Evolutionary conservation across 2,329 filamentous ascomycete genomes (phyloP).

Genomic region (Paecilomyces sp.): DNA sequence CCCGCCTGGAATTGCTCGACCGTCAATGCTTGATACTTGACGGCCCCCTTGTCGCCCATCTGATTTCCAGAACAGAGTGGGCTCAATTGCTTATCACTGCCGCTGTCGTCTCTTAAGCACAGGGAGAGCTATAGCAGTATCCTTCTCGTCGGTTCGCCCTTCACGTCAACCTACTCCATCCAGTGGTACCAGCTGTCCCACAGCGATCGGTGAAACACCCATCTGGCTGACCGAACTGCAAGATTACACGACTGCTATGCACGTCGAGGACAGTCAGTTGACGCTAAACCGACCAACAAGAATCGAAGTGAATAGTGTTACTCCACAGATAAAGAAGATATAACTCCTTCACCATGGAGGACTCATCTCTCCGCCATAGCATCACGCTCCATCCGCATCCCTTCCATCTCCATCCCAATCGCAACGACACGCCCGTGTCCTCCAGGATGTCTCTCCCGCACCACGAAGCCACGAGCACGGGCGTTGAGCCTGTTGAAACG

Average conservation of each 20-base stretch:
- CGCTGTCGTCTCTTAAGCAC: not conserved
- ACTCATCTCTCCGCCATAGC: slow-evolving; percentile 8
- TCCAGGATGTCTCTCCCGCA: not conserved
- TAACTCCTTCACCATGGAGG: slow-evolving; percentile 4
- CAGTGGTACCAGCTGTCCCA: not conserved
- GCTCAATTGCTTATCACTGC: not conserved
- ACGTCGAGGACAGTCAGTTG: not conserved
- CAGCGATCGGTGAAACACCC: not conserved
- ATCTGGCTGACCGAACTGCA: not conserved
- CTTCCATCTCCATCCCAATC: slow-evolving; percentile 8
- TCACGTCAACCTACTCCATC: not conserved
- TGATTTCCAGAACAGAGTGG: not conserved
- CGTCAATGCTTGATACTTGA: not conserved
- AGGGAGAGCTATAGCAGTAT: not conserved
- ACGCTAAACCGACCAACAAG: not conserved
- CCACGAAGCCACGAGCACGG: slow-evolving; percentile 33
- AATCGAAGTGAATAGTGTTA: not conserved
- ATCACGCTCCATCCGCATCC: slow-evolving; percentile 12
- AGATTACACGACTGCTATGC: not conserved
- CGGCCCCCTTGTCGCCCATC: not conserved
- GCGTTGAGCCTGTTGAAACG: slow-evolving; percentile 26
- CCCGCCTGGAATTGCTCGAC: not conserved
- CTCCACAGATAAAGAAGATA: not conserved
- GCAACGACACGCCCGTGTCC: slow-evolving; percentile 3
- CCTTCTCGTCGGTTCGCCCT: not conserved